Evolutionary conservation across 2,329 filamentous ascomycete species (phyloP), one percentile per base, ranked within the genome.

Genomic region (Corniculantispora saksenae): DNA sequence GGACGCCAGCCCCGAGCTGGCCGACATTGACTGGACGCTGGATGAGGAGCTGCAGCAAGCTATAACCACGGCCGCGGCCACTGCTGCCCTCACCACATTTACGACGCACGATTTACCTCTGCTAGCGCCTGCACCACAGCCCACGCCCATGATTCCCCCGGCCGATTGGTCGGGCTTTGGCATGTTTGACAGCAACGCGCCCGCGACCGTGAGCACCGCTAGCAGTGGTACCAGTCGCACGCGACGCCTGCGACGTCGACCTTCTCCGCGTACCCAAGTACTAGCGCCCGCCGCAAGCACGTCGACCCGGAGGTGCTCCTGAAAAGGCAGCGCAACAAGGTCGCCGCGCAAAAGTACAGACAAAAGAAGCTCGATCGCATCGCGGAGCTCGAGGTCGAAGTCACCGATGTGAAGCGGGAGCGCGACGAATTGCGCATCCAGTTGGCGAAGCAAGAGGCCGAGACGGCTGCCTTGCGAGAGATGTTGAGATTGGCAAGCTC

Each of bases 331-430:
- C 83, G 84, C 67, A 89, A 90, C 76, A 89, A 85, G 40, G 78
- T 88, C 62, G 87, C 87, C 10, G 87, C 87, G 47, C 82, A 85
- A 50, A 83, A 85, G 59, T 89, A 88, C 74, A 84, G 87, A 23
- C 86, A 89, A 71, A 88, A 87, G 71, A 85, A 86, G 67, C 77
- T 89, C 35, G 86, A 89, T 70, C 84, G 86, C 59, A 83, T 89
- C 71, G 71, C 77, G 58, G 81, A 83, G 67, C 78, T 90, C 21
- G 86, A 89, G 72, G 73, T 77, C 4, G 81, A 82, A 38, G 77
- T 89, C 59, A 81, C 82, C 59, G 77, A 80, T 59, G 80, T 86
- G 66, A 80, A 81, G 66, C 72, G 77, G 63, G 87, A 89, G 74
- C 75, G 85, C 40, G 86, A 89, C 66, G 83, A 83, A 21, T 75